phyloP scores from a whole-genome alignment of 2,329 filamentous ascomycete genomes.

The Periconia sp. region DNA sequence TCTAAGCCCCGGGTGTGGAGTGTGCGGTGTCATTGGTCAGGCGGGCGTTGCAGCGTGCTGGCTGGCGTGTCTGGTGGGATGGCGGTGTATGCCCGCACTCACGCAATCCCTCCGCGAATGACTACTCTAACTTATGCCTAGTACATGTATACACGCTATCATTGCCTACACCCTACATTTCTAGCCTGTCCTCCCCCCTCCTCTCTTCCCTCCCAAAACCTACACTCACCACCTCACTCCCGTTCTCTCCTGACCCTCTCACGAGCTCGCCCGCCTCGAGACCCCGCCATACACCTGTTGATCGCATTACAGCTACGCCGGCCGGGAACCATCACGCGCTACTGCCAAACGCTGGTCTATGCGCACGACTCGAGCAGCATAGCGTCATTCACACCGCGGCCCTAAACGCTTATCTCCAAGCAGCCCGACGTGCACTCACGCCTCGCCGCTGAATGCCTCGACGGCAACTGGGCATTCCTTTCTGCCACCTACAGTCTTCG shows the following conservation, averaged over 20 bases:
- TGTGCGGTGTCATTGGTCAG: not conserved
- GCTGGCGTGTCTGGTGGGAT: too few relatives aligned
- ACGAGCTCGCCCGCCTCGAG: not conserved
- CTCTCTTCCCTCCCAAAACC: too few relatives aligned
- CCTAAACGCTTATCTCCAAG: slow-evolving; percentile 12
- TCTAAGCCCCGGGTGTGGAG: not conserved
- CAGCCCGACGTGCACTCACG: slow-evolving; percentile 9
- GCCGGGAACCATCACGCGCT: slow-evolving; percentile 8
- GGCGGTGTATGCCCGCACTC: too few relatives aligned
- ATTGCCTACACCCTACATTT: too few relatives aligned
- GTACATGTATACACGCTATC: too few relatives aligned
- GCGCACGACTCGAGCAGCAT: slow-evolving; percentile 4
- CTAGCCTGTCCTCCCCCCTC: too few relatives aligned
- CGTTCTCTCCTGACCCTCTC: too few relatives aligned
- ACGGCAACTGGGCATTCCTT: not conserved
- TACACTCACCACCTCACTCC: too few relatives aligned
- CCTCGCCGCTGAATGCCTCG: slow-evolving; percentile 5
- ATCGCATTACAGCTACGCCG: slow-evolving; percentile 2
- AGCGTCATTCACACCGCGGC: slow-evolving; percentile 9
- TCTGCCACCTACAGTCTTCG: not conserved
- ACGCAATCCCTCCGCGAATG: too few relatives aligned
- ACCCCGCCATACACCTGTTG: slow-evolving; percentile 6
- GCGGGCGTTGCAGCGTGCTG: too few relatives aligned
- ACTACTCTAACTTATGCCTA: too few relatives aligned
- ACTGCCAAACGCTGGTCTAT: slow-evolving; percentile 8